These are phyloP conservation scores for Rhododendron kiyosumense DNA, from an alignment of 148 eudicot species.

Conservation along the genomic window DNA sequence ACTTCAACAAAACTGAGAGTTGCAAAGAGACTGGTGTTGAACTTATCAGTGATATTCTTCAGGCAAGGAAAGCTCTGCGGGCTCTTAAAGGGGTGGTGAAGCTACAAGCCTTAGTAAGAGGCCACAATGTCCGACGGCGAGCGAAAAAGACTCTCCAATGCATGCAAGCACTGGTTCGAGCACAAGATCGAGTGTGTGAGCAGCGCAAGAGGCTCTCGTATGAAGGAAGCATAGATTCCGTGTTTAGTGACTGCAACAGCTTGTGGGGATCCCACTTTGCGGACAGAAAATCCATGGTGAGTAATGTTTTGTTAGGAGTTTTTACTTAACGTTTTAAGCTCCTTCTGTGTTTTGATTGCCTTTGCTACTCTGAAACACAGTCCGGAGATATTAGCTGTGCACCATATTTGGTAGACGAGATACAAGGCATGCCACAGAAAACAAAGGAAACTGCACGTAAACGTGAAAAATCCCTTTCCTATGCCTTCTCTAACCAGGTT, in stretches of 20 bases:
- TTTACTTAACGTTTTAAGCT: neutral
- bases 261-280: slow-evolving; percentile 13
- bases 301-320: neutral
- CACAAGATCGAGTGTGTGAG: slow-evolving; percentile 55
- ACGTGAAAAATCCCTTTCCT: slow-evolving; percentile 26
- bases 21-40: neutral
- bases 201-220: slow-evolving; percentile 61
- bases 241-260: slow-evolving; percentile 12
- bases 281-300: slow-evolving; percentile 22
- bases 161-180: slow-evolving; percentile 72
- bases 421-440: slow-evolving; percentile 23
- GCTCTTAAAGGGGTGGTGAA: slow-evolving; percentile 85
- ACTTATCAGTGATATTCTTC: neutral
- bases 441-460: slow-evolving; percentile 25
- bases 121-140: slow-evolving; percentile 72
- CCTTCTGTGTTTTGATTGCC: neutral
- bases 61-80: slow-evolving; percentile 80
- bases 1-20: neutral
- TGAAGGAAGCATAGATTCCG: slow-evolving; percentile 36
- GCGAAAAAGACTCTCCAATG: slow-evolving; percentile 63
- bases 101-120: slow-evolving; percentile 86
- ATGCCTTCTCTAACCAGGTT: slow-evolving; percentile 38
- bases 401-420: slow-evolving; percentile 12
- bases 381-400: slow-evolving; percentile 17
- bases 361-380: slow-evolving; percentile 19